Conservation (phyloP, 1,284 basidiomycete species). For the Ustilago bromivora region DNA sequence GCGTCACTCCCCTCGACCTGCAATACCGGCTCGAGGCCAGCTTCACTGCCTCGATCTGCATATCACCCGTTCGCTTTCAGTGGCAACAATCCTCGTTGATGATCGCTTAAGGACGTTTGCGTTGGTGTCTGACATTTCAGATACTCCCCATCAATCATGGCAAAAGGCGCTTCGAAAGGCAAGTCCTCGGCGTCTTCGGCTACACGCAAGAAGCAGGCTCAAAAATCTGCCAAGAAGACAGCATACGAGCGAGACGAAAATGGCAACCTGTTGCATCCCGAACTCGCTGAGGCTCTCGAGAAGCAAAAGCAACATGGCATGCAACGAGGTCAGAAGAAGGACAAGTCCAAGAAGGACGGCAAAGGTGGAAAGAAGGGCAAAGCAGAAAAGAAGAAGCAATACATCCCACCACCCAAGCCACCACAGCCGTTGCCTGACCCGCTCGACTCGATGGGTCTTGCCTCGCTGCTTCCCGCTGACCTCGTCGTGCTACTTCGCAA, state of each 20-base stretch:
- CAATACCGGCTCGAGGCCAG: neutral
- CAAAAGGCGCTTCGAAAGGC: conserved; percentile 50
- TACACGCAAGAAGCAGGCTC: conserved; percentile 68
- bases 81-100: neutral
- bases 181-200: conserved; percentile 68
- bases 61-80: neutral
- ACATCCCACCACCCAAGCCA: conserved; percentile 72
- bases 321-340: conserved; percentile 62
- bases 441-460: conserved; percentile 86
- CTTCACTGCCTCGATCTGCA: neutral
- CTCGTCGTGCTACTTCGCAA: conserved; percentile 84
- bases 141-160: conserved; percentile 18
- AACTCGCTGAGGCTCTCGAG: conserved; percentile 32
- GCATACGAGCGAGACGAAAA: conserved; percentile 53
- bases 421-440: conserved; percentile 87
- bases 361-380: conserved; percentile 55
- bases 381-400: conserved; percentile 64
- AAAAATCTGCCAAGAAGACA: conserved; percentile 58
- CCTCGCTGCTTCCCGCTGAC: conserved; percentile 74
- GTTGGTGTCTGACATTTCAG: neutral
- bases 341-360: conserved; percentile 58
- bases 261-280: conserved; percentile 37
- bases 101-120: neutral
- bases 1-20: neutral
- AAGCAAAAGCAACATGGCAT: conserved; percentile 34